Conservation (phyloP, 441 rosid genomes). For the Melastoma candidum region DNA sequence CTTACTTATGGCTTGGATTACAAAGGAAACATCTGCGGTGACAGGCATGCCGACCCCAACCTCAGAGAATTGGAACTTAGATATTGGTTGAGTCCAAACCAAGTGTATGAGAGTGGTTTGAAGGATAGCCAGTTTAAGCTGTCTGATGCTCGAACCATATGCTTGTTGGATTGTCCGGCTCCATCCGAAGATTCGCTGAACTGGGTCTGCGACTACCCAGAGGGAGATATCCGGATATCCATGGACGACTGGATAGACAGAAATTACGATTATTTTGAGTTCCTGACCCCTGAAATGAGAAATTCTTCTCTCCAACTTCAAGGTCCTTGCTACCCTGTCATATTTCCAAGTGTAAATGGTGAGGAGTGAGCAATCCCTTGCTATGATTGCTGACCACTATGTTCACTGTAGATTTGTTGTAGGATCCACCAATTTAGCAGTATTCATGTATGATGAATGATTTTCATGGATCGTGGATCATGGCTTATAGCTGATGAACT, state of each 20-base stretch:
- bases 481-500: neutral
- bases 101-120: slow-evolving; percentile 86
- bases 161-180: slow-evolving; percentile 80
- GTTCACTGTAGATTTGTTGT: neutral
- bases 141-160: slow-evolving; percentile 71
- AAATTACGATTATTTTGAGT: slow-evolving; percentile 81
- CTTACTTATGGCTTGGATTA: slow-evolving; percentile 92
- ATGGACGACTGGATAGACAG: slow-evolving; percentile 84
- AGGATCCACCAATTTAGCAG: too few species aligned
- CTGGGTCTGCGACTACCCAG: slow-evolving; percentile 99
- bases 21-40: slow-evolving; percentile 93
- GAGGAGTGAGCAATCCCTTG: slow-evolving; percentile 5
- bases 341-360: slow-evolving; percentile 92
- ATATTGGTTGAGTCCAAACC: slow-evolving; percentile 91
- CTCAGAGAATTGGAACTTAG: slow-evolving; percentile 73
- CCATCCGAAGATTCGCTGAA: slow-evolving; percentile 76
- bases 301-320: slow-evolving; percentile 90
- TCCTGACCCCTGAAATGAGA: slow-evolving; percentile 90
- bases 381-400: neutral
- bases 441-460: too few species aligned
- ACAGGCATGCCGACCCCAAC: slow-evolving; percentile 61
- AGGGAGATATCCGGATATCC: slow-evolving; percentile 78
- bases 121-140: slow-evolving; percentile 65
- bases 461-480: too few species aligned
- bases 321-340: slow-evolving; percentile 96